Evolutionary conservation across 1,284 basidiomycete species (phyloP).

Genomic region (Gomphus bonarii): DNA sequence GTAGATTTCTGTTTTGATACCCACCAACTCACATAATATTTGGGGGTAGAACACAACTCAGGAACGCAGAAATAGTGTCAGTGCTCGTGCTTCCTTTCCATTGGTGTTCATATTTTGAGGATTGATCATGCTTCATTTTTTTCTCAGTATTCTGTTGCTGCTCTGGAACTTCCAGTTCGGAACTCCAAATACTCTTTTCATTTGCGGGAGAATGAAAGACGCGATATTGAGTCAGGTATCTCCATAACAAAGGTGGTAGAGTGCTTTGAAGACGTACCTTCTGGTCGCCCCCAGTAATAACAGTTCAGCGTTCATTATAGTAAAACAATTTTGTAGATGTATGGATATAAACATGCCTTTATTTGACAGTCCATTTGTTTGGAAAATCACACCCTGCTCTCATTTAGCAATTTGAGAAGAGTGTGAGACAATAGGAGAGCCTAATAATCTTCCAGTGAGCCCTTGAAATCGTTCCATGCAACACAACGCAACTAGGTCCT

Average conservation of each 20-base stretch:
- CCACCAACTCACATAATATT: neutral
- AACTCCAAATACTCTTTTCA: neutral
- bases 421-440: too few relatives aligned
- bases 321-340: too few relatives aligned
- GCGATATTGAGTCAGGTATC: neutral
- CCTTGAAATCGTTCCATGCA: too few relatives aligned
- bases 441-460: too few relatives aligned
- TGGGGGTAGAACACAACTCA: neutral
- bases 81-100: neutral
- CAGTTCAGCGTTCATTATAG: too few relatives aligned
- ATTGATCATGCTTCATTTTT: neutral
- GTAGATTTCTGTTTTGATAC: neutral
- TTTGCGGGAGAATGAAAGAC: neutral
- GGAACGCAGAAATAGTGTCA: neutral
- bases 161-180: neutral
- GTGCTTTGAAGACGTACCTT: neutral
- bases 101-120: neutral
- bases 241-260: neutral
- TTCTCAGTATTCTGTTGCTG: neutral
- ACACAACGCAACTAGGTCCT: too few relatives aligned
- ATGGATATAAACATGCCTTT: too few relatives aligned
- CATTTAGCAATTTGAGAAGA: too few relatives aligned
- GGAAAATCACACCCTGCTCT: too few relatives aligned
- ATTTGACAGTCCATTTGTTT: too few relatives aligned
- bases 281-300: neutral